A percentile compares a stretch with the other conserved stretches of the same genome.
phyloP scores from a whole-genome alignment of 805 yeast genomes.

The Yarrowia osloensis region DNA sequence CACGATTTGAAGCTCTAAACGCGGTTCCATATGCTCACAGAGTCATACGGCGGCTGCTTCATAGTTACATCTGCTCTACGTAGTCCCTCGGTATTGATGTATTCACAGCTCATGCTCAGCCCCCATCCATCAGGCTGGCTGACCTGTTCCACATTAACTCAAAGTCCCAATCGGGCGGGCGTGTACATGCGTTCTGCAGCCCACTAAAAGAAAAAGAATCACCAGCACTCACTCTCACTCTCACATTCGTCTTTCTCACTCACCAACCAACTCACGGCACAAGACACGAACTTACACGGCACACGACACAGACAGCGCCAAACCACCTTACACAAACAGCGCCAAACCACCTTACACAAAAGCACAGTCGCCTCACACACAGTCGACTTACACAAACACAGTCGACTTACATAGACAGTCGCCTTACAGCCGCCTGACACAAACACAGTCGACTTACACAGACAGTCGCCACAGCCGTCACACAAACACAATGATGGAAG shows the following conservation, averaged over 20 bases:
- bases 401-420: background rate
- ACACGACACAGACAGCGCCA: too few relatives aligned
- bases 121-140: slow-evolving; percentile 10
- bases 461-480: too few relatives aligned
- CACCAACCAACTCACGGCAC: too few relatives aligned
- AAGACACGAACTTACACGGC: too few relatives aligned
- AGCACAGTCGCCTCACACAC: too few relatives aligned
- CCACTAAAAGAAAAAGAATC: background rate
- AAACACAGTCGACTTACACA: background rate
- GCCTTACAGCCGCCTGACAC: background rate
- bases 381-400: background rate
- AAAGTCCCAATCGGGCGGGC: background rate
- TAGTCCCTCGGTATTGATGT: background rate
- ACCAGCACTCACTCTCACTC: background rate
- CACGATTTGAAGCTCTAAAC: too few relatives aligned
- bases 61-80: too few relatives aligned
- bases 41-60: too few relatives aligned
- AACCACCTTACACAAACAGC: background rate
- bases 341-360: too few relatives aligned
- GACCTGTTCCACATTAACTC: slow-evolving; percentile 6
- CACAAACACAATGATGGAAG: slow-evolving; percentile 1
- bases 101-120: background rate
- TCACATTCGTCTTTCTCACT: too few relatives aligned
- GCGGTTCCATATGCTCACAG: too few relatives aligned
- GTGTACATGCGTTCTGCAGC: background rate